Evolutionary conservation across 2,329 filamentous ascomycete genomes (phyloP).

Genomic region (Metarhizium album): DNA sequence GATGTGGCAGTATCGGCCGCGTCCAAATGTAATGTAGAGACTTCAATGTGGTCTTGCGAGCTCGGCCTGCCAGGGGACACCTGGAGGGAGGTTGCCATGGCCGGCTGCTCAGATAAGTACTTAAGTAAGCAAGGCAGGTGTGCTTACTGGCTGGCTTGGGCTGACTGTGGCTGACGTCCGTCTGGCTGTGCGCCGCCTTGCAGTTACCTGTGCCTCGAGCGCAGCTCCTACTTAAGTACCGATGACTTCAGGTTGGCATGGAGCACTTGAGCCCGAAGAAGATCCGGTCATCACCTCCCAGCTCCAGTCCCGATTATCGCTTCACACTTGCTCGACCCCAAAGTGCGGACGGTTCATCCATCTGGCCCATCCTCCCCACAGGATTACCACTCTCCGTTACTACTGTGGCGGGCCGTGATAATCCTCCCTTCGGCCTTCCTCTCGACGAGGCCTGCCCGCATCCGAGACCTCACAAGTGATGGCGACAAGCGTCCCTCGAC

Average conservation of each 20-base stretch:
- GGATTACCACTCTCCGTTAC: conserved; percentile 11
- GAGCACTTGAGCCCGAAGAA: conserved; percentile 16
- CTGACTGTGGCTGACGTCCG: no score
- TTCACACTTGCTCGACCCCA: background rate
- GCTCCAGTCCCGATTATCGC: conserved; percentile 7
- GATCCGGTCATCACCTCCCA: conserved; percentile 16
- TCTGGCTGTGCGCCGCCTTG: no score
- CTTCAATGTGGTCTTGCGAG: background rate
- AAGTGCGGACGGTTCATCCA: background rate
- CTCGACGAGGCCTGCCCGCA: conserved; percentile 10
- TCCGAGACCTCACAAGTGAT: conserved; percentile 19
- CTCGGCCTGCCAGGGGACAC: background rate
- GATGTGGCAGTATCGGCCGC: background rate
- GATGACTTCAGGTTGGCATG: no score
- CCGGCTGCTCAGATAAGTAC: background rate
- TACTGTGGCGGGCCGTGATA: conserved; percentile 10
- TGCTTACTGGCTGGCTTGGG: background rate
- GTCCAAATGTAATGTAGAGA: background rate
- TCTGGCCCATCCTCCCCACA: conserved; percentile 1
- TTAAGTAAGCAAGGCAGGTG: background rate
- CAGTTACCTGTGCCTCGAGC: background rate
- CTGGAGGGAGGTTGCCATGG: no score
- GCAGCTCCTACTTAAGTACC: background rate
- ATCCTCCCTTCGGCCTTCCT: conserved; percentile 10
- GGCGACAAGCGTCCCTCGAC: conserved; percentile 59